Evolutionary conservation across 2,329 filamentous ascomycete species (phyloP), one percentile per base, ranked within the genome.

Genomic region (Canariomyces notabilis): DNA sequence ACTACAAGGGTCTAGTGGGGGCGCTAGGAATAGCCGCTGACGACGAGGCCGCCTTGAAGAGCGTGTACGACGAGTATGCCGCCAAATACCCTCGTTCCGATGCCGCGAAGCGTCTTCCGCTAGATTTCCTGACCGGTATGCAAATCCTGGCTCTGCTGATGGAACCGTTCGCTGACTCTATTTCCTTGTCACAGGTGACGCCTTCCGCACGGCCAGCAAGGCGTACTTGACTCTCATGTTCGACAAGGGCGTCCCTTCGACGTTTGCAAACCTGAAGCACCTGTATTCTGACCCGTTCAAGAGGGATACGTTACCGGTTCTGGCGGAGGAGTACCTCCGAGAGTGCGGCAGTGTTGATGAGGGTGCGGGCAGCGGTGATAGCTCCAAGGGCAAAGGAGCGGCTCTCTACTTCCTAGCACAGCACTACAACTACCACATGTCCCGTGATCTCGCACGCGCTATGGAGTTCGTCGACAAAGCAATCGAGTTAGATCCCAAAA

Each of bases 241-340:
- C 46, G 82, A 86, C 66, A 95, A 91, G 68, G 93, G 91, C 9
- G 87, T 97, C 4, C 91, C 93, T 1, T 98, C 93, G 2, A 90
- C 91, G 3, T 98, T 98, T 67, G 89, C 89, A 29, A 98, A 97
- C 66, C 77, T 98, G 50, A 98, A 98, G 72, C 83, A 94, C 56
- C 77, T 98, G 18, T 98, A 97, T 70, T 75, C 75, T 12, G 83
- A 95, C 63, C 57, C 76, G 1, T 76, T 70, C 57, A 98, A 98
- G 73, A 87, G 84, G 63, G 75, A 84, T n/a, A 77, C 75, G 0
- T 78, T 98, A 33, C 80, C 85, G 54, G 74, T 81, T 31, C 67
- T 97, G 33, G 89, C 87, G 2, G 80, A 93, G 58, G 80, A 85
- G 42, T 97, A 96, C 60, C 74, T 87, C 11, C 71, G 81, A 16